A percentile compares a stretch with the other conserved stretches of the same genome.
Evolutionary conservation across 306 rosid species (phyloP).

Genomic region (Neltuma alba): DNA sequence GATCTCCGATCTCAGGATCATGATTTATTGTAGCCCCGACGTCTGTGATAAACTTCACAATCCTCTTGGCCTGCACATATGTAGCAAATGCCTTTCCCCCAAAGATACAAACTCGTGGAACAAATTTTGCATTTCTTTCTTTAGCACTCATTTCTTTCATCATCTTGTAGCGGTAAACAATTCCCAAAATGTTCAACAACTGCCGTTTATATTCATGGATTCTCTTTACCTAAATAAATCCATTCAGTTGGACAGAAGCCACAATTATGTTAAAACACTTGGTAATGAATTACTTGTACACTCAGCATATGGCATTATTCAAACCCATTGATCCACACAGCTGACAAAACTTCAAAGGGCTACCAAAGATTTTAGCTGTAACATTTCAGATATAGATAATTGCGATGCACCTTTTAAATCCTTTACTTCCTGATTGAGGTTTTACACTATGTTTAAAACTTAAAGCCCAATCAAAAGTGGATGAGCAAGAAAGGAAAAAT

Average conservation of each 20-base stretch:
- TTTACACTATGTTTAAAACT: constrained; percentile 25
- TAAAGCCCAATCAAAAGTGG: constrained; percentile 14
- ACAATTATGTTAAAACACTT: background rate
- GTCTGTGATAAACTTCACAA: constrained; percentile 94
- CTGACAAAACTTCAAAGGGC: constrained; percentile 13
- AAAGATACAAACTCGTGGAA: constrained; percentile 96
- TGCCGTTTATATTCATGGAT: constrained; percentile 98
- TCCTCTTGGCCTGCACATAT: constrained; percentile 95
- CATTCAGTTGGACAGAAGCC: constrained; percentile 11
- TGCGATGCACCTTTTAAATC: background rate
- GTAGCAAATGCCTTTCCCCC: constrained; percentile 99
- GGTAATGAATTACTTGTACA: background rate
- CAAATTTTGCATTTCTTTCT: constrained; percentile 69
- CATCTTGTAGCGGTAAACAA: constrained; percentile 93
- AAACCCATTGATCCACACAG: constrained; percentile 7
- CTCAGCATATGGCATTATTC: background rate
- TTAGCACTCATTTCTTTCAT: constrained; percentile 91
- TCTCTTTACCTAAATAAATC: constrained; percentile 81
- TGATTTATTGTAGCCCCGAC: constrained; percentile 82
- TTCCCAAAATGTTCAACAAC: constrained; percentile 83
- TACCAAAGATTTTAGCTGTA: constrained; percentile 10
- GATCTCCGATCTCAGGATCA: constrained; percentile 96
- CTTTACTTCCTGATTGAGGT: constrained; percentile 1
- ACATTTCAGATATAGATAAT: background rate
- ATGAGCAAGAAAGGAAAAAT: constrained; percentile 15